Evolutionary conservation across 805 yeast species (phyloP), one percentile per base, ranked within the genome.

Genomic region (Candida manassasensis): DNA sequence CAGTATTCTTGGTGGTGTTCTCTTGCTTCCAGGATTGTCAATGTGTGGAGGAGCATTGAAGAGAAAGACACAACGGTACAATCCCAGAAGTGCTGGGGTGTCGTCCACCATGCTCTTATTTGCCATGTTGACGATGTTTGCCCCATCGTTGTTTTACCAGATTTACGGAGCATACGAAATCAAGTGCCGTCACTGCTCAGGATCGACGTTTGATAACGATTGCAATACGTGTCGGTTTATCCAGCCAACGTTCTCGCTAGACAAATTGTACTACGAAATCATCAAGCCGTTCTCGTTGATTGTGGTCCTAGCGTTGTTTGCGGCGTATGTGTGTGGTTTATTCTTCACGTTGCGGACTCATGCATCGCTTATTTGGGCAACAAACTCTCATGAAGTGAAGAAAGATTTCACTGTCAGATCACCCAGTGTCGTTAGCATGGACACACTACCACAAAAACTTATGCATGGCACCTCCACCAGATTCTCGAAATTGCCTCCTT

Each of bases 41-140:
- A 93, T 93, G 98, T 87, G 96, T 59, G 95, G 96, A 13, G 98
- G 98, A 43, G 97, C 98, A 0, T 61, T 89, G 24, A 83, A 79
- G 40, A 66, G 96, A 37, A 93, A 93, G 52, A 90, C 97, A 0
- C 98, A 90, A 57, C 63, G 96, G 40, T 93, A 93, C 57, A 93
- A 93, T 52, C 97, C 98, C 1, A 79, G 90, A 28, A 83, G 95
- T 37, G 97, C 98, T 0, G 96, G 97, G 42, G 98, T 93, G 2
- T 85, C 95, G 4, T 88, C 96, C 0, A 93, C 98, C 2, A 86
- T 93, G 96, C 67, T 93, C 34, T 67, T 93, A 35, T 93, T 82
- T 65, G 94, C 97, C 3, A 77, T 87, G 63, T 76, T 88, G 33
- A 93, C 85, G 2, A 87, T 89, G 79, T 79, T 93, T 60, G 84